Percentiles rank a stretch among this genome's conserved stretches.
phyloP scores from a whole-genome alignment of 176 grass and related monocot genomes.

The Carex pumila region DNA sequence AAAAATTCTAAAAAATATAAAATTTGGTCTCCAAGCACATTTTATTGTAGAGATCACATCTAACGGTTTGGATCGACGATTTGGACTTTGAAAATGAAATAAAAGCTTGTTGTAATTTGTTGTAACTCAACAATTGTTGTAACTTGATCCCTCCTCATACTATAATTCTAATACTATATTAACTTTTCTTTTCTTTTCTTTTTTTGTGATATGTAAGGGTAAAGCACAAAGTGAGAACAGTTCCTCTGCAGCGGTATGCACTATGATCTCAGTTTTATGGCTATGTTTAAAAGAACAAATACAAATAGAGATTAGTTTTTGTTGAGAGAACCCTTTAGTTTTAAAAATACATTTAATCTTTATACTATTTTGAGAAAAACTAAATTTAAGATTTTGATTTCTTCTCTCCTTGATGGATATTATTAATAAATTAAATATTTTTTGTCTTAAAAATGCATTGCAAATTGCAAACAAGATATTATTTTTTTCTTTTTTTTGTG shows the following conservation, averaged over 20 bases:
- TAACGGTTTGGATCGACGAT: too few relatives aligned
- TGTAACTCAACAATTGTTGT: too few relatives aligned
- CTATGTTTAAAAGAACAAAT: not conserved
- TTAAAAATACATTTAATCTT: too few relatives aligned
- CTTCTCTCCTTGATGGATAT: not conserved
- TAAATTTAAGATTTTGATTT: not conserved
- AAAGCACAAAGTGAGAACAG: not conserved
- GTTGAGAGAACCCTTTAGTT: too few relatives aligned
- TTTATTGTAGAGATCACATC: too few relatives aligned
- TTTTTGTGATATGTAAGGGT: slow-evolving; percentile 1
- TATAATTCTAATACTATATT: not conserved
- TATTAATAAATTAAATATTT: not conserved
- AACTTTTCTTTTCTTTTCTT: not conserved
- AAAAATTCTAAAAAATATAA: too few relatives aligned
- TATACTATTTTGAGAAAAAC: too few relatives aligned
- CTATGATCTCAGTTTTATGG: not conserved
- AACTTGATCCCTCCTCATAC: too few relatives aligned
- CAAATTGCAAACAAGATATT: not conserved
- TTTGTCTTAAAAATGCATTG: not conserved
- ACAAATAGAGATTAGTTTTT: not conserved
- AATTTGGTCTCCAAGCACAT: too few relatives aligned
- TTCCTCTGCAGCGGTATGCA: slow-evolving; percentile 8
- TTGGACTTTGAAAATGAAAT: too few relatives aligned
- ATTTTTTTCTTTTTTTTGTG: too few relatives aligned
- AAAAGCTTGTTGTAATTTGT: too few relatives aligned